Conservation (phyloP, 805 yeast species). For the Candida cerambycidarum region DNA sequence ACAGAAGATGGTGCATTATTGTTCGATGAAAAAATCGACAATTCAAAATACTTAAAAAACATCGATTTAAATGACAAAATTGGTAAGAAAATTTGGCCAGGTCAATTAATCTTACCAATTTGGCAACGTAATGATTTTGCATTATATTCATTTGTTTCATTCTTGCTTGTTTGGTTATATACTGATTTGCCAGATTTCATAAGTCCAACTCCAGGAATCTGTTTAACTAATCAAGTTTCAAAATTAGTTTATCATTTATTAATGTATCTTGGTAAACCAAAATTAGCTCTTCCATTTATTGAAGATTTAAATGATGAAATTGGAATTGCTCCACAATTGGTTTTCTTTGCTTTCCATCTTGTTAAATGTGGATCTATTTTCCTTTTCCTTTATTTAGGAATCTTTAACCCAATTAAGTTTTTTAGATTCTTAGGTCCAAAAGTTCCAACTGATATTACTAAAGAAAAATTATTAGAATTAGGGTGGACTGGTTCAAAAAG, state of each 20-base stretch:
- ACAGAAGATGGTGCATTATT: conserved; percentile 82
- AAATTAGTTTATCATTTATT: conserved; percentile 22
- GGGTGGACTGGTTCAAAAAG: conserved; percentile 97
- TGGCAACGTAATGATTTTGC: conserved; percentile 56
- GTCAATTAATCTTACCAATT: conserved; percentile 78
- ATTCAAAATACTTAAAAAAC: conserved; percentile 39
- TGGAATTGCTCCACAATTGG: conserved; percentile 51
- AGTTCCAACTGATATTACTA: conserved; percentile 35
- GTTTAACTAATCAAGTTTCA: conserved; percentile 62
- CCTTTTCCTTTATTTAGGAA: conserved; percentile 62
- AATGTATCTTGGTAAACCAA: conserved; percentile 34
- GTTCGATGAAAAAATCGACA: conserved; percentile 59
- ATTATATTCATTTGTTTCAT: conserved; percentile 37
- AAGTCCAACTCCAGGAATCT: conserved; percentile 90
- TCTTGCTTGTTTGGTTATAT: conserved; percentile 74
- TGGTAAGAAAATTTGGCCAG: conserved; percentile 75
- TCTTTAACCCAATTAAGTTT: conserved; percentile 66
- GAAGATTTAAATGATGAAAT: conserved; percentile 47
- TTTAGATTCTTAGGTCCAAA: conserved; percentile 30
- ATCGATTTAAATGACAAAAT: conserved; percentile 51
- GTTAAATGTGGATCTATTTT: conserved; percentile 59
- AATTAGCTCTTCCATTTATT: conserved; percentile 46
- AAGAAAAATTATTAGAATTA: conserved; percentile 57
- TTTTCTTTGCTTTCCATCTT: conserved; percentile 72
- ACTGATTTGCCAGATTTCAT: conserved; percentile 88